Evolutionary conservation across 2,329 filamentous ascomycete species (phyloP).

Genomic region (Scedosporium aurantiacum): DNA sequence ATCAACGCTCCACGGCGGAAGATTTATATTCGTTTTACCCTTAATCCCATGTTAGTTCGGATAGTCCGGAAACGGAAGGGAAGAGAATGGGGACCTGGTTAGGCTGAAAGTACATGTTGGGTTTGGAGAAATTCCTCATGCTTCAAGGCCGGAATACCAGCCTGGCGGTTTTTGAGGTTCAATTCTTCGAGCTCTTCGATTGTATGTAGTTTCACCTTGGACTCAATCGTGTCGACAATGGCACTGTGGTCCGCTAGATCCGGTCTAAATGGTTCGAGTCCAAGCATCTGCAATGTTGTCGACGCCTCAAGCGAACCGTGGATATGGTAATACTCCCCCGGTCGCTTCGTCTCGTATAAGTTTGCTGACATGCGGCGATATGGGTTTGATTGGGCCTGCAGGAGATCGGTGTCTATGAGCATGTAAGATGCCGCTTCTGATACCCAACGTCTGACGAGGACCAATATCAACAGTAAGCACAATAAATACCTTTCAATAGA

Average conservation of each 20-base stretch:
- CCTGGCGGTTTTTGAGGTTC: slow-evolving; percentile 45
- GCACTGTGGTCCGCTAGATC: slow-evolving; percentile 49
- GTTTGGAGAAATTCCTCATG: slow-evolving; percentile 48
- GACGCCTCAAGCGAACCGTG: slow-evolving; percentile 65
- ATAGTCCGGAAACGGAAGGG: no score
- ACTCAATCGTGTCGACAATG: slow-evolving; percentile 40
- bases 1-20: slow-evolving; percentile 37
- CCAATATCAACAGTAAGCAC: no score
- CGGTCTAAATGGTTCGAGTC: slow-evolving; percentile 48
- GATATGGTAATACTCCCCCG: slow-evolving; percentile 60
- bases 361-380: slow-evolving; percentile 66
- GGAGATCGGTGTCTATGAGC: slow-evolving; percentile 54
- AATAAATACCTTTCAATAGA: slow-evolving; percentile 8
- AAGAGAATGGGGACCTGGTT: no score
- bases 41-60: neutral
- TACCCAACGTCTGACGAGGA: no score
- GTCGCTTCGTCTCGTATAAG: slow-evolving; percentile 54
- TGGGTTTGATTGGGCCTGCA: slow-evolving; percentile 57
- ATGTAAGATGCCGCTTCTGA: neutral
- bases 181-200: slow-evolving; percentile 44
- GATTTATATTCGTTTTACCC: neutral
- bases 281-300: slow-evolving; percentile 59
- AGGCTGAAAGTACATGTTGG: slow-evolving; percentile 20
- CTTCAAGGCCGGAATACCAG: slow-evolving; percentile 48
- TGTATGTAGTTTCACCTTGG: slow-evolving; percentile 42